Conservation (phyloP, 495 filamentous ascomycete genomes). For the Neurospora intermedia region DNA sequence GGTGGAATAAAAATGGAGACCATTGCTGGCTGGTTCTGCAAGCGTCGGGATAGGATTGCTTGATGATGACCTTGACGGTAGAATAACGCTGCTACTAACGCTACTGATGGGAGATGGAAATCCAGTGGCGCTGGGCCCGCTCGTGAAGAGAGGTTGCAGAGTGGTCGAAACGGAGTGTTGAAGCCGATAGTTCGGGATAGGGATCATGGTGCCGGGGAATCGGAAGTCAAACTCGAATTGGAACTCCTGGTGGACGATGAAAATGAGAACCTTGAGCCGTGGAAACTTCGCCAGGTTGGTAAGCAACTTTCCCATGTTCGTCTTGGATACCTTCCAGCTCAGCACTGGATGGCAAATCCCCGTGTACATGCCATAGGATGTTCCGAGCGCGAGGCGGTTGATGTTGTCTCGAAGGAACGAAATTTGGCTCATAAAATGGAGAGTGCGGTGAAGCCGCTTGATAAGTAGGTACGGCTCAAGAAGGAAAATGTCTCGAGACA, state of each 20-base stretch:
- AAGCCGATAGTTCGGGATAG: conserved; percentile 6
- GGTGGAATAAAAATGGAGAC: background rate
- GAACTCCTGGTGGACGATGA: conserved; percentile 38
- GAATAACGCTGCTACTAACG: background rate
- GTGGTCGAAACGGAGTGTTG: background rate
- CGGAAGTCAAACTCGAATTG: conserved; percentile 34
- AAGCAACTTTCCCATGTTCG: conserved; percentile 37
- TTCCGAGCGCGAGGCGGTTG: conserved; percentile 34
- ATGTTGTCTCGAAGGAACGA: conserved; percentile 32
- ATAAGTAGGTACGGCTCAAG: conserved; percentile 40
- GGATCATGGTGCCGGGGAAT: conserved; percentile 18
- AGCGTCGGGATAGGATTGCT: background rate
- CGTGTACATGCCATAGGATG: conserved; percentile 36
- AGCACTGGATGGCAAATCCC: conserved; percentile 36
- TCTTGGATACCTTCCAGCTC: conserved; percentile 37
- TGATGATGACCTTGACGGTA: background rate
- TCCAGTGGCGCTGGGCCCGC: background rate
- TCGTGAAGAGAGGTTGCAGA: background rate
- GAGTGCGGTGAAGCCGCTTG: conserved; percentile 35
- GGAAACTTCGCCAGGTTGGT: conserved; percentile 32
- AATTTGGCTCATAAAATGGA: conserved; percentile 39
- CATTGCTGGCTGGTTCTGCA: background rate
- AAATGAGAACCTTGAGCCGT: conserved; percentile 30
- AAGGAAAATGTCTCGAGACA: conserved; percentile 36
- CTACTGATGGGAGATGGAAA: conserved; percentile 5